Evolutionary conservation across 345 rosid genomes (phyloP), one percentile per base, ranked within the genome.

Genomic region (Acer saccharum): DNA sequence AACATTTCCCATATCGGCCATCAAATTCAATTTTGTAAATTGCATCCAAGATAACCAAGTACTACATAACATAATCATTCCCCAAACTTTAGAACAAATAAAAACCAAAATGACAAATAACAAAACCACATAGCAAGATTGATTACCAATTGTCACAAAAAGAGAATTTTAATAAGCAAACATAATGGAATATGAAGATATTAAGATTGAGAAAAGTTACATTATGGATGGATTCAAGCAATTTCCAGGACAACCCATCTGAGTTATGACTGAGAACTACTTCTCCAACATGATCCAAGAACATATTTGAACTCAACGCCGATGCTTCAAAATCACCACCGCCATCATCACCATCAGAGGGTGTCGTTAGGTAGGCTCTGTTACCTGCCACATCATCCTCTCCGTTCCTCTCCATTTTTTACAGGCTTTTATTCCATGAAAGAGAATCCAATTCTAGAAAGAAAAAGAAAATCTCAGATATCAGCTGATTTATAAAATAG

Each of bases 181-280:
- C 7, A 27, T 29, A 7, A 64, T 29, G 44, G 32, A 18, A 41
- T 16, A 60, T 25, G 13, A 18, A 41, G 6, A 6, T 3, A 54
- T 57, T 10, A 29, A 9, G 18, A 4, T 9, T 60, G 20, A 63
- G 1, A 21, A n/a, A 65, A 69, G 91, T 88, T 83, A 95, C 98
- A 65, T 60, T 78, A 73, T 78, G 82, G 10, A 76, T 46, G 77
- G 94, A 75, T 71, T 86, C 91, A 60, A 84, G 79, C 78, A 77
- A 83, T 81, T 88, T 80, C 97, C 97, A 92, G n/a, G 91, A 89
- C 79, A 95, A 84, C n/a, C 91, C 94, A 82, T 91, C 86, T 41
- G 90, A 84, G 83, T 84, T 68, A 52, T 81, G 82, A 60, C 86
- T 73, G 48, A 93, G 89, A 80, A 72, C 69, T 12, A 92, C 94